Evolutionary conservation across 495 filamentous ascomycete genomes (phyloP).

Genomic region (Aspergillus homomorphus): DNA sequence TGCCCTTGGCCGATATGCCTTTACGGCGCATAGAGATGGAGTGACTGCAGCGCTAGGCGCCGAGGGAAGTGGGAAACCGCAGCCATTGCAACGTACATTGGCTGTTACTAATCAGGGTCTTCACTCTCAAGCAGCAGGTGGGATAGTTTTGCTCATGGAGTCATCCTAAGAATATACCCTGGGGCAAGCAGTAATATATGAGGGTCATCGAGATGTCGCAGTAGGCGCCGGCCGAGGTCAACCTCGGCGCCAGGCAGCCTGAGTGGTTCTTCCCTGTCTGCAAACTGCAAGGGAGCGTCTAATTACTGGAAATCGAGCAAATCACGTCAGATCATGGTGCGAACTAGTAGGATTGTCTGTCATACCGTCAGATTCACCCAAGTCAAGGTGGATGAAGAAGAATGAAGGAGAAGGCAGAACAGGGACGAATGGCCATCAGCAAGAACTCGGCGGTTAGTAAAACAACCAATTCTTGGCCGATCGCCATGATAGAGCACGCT

Average conservation of each 20-base stretch:
- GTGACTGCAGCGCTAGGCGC: conserved; percentile 19
- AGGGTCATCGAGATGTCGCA: conserved; percentile 18
- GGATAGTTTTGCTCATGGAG: conserved; percentile 14
- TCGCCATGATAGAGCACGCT: not conserved
- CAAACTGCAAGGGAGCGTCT: conserved; percentile 14
- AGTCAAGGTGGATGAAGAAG: not conserved
- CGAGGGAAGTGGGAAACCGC: conserved; percentile 7
- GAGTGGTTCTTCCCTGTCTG: conserved; percentile 21
- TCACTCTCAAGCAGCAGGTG: conserved; percentile 1
- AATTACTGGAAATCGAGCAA: conserved; percentile 14
- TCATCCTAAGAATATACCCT: conserved; percentile 23
- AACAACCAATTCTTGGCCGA: not conserved
- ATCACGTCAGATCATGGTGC: not conserved
- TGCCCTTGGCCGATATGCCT: conserved; percentile 8
- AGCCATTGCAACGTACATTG: conserved; percentile 12
- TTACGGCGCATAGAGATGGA: conserved; percentile 12
- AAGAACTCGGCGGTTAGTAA: conserved; percentile 2
- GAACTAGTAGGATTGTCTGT: not conserved
- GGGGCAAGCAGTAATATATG: conserved; percentile 7
- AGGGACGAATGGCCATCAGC: not conserved
- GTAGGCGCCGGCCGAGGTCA: conserved; percentile 29
- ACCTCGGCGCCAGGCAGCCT: conserved; percentile 25
- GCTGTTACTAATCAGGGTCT: not conserved
- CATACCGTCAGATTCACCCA: not conserved
- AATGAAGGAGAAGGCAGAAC: not conserved